Conservation (phyloP, 352 stramenopile genomes). For the Thalassiosira sp. region DNA sequence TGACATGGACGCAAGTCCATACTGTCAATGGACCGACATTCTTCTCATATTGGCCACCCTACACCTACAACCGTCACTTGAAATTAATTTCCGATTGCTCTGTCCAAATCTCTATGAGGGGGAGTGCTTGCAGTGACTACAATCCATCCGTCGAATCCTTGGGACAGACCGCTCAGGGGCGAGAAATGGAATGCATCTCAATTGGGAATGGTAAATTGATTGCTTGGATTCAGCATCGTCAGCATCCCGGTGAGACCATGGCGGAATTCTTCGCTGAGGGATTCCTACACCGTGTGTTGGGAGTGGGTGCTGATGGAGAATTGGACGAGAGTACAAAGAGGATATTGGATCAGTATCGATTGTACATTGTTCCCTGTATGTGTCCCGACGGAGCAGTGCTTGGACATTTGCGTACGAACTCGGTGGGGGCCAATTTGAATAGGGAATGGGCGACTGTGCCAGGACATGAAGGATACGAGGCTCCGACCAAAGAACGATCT, state of each 20-base stretch:
- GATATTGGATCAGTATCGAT: conserved; percentile 66
- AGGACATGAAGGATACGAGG: conserved; percentile 62
- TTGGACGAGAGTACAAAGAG: conserved; percentile 59
- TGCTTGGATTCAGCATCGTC: conserved; percentile 82
- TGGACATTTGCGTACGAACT: conserved; percentile 83
- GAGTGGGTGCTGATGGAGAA: conserved; percentile 53
- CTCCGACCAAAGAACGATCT: conserved; percentile 71
- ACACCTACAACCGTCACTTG: conserved; percentile 78
- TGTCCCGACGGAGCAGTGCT: conserved; percentile 79
- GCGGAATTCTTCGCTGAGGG: conserved; percentile 82
- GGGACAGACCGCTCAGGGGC: conserved; percentile 71
- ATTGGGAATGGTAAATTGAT: conserved; percentile 66
- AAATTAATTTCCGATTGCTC: conserved; percentile 63
- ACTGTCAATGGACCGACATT: conserved; percentile 61
- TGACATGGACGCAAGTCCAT: conserved; percentile 73
- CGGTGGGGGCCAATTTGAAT: conserved; percentile 82
- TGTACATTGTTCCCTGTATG: conserved; percentile 85
- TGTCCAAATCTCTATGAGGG: conserved; percentile 3
- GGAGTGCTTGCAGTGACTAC: conserved; percentile 2
- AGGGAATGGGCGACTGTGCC: conserved; percentile 79
- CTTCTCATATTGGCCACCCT: conserved; percentile 82
- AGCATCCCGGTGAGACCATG: conserved; percentile 84
- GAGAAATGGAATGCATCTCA: conserved; percentile 80
- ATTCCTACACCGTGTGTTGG: conserved; percentile 72
- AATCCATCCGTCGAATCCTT: conserved; percentile 59